phyloP scores from a whole-genome alignment of 108 stramenopile genomes.

The Fistulifera solaris region DNA sequence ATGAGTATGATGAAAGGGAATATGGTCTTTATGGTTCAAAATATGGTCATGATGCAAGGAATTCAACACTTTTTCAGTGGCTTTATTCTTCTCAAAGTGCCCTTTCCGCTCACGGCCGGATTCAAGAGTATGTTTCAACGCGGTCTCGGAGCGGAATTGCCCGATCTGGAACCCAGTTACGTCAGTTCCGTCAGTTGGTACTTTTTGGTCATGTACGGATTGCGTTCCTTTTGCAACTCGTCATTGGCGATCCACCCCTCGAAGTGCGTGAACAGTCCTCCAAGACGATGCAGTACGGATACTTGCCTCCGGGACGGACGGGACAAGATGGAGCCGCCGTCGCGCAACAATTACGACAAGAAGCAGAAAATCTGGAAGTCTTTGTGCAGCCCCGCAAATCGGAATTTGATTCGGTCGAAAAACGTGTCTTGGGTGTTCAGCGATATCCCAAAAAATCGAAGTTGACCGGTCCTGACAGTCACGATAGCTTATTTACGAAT shows the following conservation, averaged over 20 bases:
- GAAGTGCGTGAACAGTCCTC: slow-evolving; percentile 46
- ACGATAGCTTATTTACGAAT: background rate
- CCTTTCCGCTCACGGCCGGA: slow-evolving; percentile 88
- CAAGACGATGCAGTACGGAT: slow-evolving; percentile 41
- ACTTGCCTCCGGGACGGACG: slow-evolving; percentile 24
- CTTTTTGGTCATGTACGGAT: slow-evolving; percentile 96
- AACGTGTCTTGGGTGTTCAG: slow-evolving; percentile 47
- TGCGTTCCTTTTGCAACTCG: slow-evolving; percentile 86
- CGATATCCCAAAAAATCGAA: slow-evolving; percentile 56
- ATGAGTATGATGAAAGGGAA: slow-evolving; percentile 85
- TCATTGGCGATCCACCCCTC: slow-evolving; percentile 79
- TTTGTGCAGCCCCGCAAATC: slow-evolving; percentile 48
- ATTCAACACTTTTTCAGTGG: slow-evolving; percentile 92
- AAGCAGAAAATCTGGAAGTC: slow-evolving; percentile 85
- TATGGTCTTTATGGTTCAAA: slow-evolving; percentile 94
- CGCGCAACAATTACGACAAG: slow-evolving; percentile 40
- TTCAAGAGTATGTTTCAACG: slow-evolving; percentile 98
- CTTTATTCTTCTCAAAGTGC: slow-evolving; percentile 92
- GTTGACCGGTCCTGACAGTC: background rate
- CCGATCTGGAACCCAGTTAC: slow-evolving; percentile 89
- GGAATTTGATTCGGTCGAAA: slow-evolving; percentile 64
- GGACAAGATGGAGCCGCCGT: slow-evolving; percentile 22
- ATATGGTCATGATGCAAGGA: slow-evolving; percentile 99
- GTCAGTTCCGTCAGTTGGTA: slow-evolving; percentile 91
- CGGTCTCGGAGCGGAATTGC: slow-evolving; percentile 73